phyloP scores from a whole-genome alignment of 2,329 filamentous ascomycete species.

The Hypoxylon sp. region DNA sequence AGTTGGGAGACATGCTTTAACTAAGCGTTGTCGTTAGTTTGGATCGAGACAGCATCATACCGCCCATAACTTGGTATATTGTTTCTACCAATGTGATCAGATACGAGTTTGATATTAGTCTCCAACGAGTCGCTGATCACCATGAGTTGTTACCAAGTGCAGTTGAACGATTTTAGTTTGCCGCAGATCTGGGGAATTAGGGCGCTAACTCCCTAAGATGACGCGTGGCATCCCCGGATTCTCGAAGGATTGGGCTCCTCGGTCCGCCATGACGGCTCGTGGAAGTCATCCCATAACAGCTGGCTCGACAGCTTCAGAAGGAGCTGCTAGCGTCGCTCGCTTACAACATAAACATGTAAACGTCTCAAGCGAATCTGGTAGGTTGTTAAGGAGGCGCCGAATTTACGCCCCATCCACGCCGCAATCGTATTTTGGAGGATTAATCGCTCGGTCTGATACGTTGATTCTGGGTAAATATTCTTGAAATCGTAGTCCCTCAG shows the following conservation, averaged over 20 bases:
- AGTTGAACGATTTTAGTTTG: conserved; percentile 24
- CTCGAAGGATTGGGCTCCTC: conserved; percentile 31
- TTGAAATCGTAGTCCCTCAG: conserved; percentile 29
- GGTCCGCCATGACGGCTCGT: conserved; percentile 30
- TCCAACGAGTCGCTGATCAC: conserved; percentile 14
- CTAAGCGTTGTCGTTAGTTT: conserved; percentile 21
- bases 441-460: conserved; percentile 32
- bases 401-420: conserved; percentile 16
- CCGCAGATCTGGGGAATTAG: conserved; percentile 37
- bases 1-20: conserved; percentile 11
- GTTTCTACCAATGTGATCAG: conserved; percentile 3
- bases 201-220: conserved; percentile 16
- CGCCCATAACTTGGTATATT: conserved; percentile 4
- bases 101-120: not conserved
- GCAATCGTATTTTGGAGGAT: conserved; percentile 19
- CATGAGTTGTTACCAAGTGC: conserved; percentile 25
- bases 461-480: conserved; percentile 16
- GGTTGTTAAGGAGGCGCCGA: conserved; percentile 17
- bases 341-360: conserved; percentile 8
- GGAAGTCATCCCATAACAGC: conserved; percentile 2
- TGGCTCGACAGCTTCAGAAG: conserved; percentile 13
- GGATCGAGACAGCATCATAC: conserved; percentile 6
- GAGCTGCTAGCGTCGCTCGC: conserved; percentile 25
- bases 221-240: conserved; percentile 25
- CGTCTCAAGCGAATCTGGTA: conserved; percentile 4